Conservation (phyloP, 805 yeast species). For the Wickerhamiella parazyma region DNA sequence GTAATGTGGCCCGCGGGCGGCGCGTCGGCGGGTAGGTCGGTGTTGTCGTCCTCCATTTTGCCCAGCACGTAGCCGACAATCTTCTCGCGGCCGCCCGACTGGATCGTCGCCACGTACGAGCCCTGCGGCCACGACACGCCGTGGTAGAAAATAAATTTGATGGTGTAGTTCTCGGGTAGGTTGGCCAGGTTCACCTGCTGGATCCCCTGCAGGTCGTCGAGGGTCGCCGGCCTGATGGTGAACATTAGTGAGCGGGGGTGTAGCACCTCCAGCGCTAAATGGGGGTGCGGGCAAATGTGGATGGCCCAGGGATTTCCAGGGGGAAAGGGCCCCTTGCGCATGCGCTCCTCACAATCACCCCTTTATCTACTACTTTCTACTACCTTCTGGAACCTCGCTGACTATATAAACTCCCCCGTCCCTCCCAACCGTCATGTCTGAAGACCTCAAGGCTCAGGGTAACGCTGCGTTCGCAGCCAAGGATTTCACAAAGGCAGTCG, state of each 20-base stretch:
- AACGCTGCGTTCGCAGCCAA: conserved; percentile 85
- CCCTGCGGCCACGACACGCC: conserved; percentile 95
- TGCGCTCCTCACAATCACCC: no score
- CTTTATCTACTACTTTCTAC: no score
- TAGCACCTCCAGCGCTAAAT: no score
- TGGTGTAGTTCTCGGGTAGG: conserved; percentile 85
- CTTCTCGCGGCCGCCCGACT: conserved; percentile 61
- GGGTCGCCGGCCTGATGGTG: conserved; percentile 76
- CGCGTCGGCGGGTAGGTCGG: conserved; percentile 17
- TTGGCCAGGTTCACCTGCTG: conserved; percentile 88
- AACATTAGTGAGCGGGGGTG: conserved; percentile 27
- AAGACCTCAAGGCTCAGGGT: conserved; percentile 62
- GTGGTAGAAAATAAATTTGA: conserved; percentile 90
- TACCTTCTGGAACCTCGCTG: neutral
- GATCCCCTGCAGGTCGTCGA: conserved; percentile 82
- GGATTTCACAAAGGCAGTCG: conserved; percentile 69
- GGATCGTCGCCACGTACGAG: conserved; percentile 68
- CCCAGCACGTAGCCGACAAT: conserved; percentile 94
- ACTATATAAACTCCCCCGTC: neutral
- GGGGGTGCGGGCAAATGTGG: no score
- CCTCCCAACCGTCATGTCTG: conserved; percentile 12
- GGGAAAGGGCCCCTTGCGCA: no score
- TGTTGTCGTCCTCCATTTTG: conserved; percentile 81
- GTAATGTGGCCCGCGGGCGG: conserved; percentile 82
- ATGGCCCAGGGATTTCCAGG: no score